Evolutionary conservation across 2,329 filamentous ascomycete species (phyloP).

Genomic region (Pestalotiopsis sp.): DNA sequence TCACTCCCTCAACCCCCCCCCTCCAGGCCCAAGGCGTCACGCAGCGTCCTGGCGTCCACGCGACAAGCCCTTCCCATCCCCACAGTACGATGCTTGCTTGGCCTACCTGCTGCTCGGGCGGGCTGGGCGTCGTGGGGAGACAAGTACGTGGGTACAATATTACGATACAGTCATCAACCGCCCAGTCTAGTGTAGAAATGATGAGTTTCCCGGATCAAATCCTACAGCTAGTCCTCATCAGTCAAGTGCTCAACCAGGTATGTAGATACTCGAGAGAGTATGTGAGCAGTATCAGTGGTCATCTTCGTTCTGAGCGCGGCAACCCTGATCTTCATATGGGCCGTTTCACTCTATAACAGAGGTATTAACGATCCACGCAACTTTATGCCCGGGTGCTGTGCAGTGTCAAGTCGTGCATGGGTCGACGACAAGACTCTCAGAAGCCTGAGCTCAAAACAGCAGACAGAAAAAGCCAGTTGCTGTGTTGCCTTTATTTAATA

Average conservation of each 20-base stretch:
- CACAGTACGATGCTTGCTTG: slow-evolving; percentile 7
- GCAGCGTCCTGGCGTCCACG: slow-evolving; percentile 4
- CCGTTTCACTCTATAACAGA: slow-evolving; percentile 17
- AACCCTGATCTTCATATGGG: slow-evolving; percentile 16
- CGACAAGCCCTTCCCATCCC: slow-evolving; percentile 1
- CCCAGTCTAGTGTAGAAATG: too few species aligned
- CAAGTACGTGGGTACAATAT: background rate
- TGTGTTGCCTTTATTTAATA: background rate
- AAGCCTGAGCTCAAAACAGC: background rate
- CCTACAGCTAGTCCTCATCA: background rate
- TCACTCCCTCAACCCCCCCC: too few species aligned
- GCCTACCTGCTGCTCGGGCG: background rate
- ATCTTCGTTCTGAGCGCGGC: background rate
- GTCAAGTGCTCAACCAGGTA: slow-evolving; percentile 3
- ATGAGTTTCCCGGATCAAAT: background rate
- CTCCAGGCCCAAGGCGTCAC: background rate
- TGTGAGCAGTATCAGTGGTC: background rate
- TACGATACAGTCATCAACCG: too few species aligned
- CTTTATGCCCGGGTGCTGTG: slow-evolving; percentile 1
- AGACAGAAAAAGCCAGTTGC: background rate
- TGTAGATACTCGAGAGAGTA: too few species aligned
- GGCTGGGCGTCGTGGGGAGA: background rate
- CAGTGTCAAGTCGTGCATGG: slow-evolving; percentile 11
- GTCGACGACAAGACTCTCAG: slow-evolving; percentile 7
- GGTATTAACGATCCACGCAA: slow-evolving; percentile 11